Conservation (phyloP, 306 rosid species). For the Leucaena leucocephala region DNA sequence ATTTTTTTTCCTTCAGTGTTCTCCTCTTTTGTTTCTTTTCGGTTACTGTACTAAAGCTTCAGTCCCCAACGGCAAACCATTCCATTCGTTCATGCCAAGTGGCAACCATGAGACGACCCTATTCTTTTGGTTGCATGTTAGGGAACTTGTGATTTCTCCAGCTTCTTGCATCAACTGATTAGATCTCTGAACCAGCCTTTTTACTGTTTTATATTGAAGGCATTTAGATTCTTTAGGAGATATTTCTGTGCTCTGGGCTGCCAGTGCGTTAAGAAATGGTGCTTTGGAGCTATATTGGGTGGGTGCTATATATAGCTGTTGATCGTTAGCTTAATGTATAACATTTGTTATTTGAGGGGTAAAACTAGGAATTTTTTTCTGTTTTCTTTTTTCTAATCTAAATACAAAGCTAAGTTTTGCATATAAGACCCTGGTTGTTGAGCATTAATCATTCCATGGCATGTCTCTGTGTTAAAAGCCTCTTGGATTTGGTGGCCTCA, state of each 20-base stretch:
- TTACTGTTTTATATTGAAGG: not conserved
- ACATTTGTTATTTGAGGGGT: not conserved
- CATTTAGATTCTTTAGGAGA: not conserved
- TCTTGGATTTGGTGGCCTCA: not conserved
- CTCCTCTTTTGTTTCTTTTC: not conserved
- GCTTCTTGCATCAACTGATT: not conserved
- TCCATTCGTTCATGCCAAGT: not conserved
- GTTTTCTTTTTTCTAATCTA: not conserved
- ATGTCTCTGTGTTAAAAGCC: not conserved
- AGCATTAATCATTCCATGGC: not conserved
- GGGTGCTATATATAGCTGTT: not conserved
- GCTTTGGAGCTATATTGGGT: not conserved
- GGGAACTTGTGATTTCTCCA: not conserved
- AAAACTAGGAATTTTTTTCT: not conserved
- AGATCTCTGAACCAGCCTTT: not conserved
- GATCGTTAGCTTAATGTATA: not conserved
- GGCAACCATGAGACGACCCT: not conserved
- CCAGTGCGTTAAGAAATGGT: not conserved
- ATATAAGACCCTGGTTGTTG: not conserved
- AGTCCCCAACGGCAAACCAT: not conserved
- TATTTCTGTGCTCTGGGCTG: not conserved
- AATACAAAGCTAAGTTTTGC: slow-evolving; percentile 1
- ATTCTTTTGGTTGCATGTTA: not conserved
- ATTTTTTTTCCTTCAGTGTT: not conserved
- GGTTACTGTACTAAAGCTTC: not conserved